Evolutionary conservation across 768 basidiomycete species (phyloP), one percentile per base, ranked within the genome.

Genomic region (Trametes sanguinea): DNA sequence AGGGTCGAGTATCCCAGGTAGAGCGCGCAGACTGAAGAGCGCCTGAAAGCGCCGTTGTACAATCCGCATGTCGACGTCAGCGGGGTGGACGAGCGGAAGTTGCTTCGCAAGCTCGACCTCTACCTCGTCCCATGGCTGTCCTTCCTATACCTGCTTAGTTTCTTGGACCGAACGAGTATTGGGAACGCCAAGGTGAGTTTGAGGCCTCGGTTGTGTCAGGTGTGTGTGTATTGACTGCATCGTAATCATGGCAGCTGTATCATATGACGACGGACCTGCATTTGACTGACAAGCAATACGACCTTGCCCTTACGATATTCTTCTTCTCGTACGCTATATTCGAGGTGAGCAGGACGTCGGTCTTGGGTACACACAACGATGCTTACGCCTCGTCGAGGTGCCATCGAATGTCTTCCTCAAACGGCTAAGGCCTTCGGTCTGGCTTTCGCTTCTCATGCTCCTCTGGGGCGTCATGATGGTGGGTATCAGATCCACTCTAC

Each of bases 381-480:
- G 14, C 42, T n/a, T n/a, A 43, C n/a, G n/a, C 5, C 5, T 14
- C 42, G 8, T 14, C n/a, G 7, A 81, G 80, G 83, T 90, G 32
- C 90, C 90, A 2, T 88, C 86, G 13, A 90, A 90, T 62, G 74
- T 89, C 2, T 85, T 89, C 70, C 74, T 90, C 53, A 90, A 90
- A 70, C 83, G 88, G 37, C 77, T 90, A 35, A 80, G 89, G 0
- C 91, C 90, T 0, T 90, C 89, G 3, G 72, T 93, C 39, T 92
- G 90, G 90, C 76, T 93, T 5, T 89, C 88, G 5, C 61, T 80
- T 30, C 77, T 92, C 54, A 92, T 93, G 90, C 64, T 89, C 2
- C 66, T 83, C 16, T 90, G 89, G 88, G 89, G 89, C 2, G 65
- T 90, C 33, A 85, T 85, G 78, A 90, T 90, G 89, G 88, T 88